A percentile compares a stretch with the other conserved stretches of the same genome.
Evolutionary conservation across 2,329 filamentous ascomycete species (phyloP).

Genomic region (Aspergillus nomiae): DNA sequence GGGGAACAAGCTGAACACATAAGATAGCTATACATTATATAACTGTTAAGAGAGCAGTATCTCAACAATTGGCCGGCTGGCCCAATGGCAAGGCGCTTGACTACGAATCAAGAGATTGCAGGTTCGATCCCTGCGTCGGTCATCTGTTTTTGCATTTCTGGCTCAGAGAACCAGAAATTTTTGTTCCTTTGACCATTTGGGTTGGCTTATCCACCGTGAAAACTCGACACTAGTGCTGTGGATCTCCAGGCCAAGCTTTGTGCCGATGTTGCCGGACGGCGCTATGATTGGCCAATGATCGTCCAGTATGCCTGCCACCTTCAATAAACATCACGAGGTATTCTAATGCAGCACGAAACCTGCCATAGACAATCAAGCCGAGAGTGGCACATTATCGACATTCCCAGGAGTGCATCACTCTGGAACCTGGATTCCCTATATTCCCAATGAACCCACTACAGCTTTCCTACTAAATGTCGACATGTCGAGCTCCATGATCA

Average conservation of each 20-base stretch:
- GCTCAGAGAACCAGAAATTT: neutral
- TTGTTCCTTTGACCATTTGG: neutral
- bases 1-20: no score
- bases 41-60: fast-evolving
- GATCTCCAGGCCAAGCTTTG: neutral
- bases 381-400: no score
- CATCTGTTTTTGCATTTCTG: slow-evolving; percentile 22
- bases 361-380: neutral
- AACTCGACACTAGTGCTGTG: neutral
- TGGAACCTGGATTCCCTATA: no score
- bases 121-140: slow-evolving; percentile 49
- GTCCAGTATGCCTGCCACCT: neutral
- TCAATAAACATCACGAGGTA: neutral
- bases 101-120: slow-evolving; percentile 56
- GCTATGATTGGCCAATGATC: neutral
- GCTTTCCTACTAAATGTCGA: no score
- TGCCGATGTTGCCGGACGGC: neutral
- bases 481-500: no score
- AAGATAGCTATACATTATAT: neutral
- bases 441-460: no score
- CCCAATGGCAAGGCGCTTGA: slow-evolving; percentile 51
- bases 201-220: neutral
- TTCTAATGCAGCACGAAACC: neutral
- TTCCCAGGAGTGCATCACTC: no score
- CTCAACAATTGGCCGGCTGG: slow-evolving; percentile 1